Conservation (phyloP, 2,329 filamentous ascomycete genomes). For the Stagonosporopsis cucurbitacearum region DNA sequence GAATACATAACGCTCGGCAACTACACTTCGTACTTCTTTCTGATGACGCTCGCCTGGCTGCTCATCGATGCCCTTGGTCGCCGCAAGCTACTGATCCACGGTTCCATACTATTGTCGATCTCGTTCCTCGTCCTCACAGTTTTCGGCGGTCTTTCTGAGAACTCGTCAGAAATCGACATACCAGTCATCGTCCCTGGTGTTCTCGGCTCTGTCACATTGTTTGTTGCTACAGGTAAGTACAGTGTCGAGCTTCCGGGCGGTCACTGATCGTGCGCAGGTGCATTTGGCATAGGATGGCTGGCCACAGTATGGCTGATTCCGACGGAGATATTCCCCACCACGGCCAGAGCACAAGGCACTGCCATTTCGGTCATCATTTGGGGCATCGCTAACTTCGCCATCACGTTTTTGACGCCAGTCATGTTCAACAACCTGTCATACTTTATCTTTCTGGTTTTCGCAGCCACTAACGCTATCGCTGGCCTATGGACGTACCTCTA, state of each 20-base stretch:
- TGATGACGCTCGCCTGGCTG: slow-evolving; percentile 68
- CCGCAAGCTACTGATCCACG: slow-evolving; percentile 60
- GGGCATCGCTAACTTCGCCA: slow-evolving; percentile 64
- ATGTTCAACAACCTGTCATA: slow-evolving; percentile 67
- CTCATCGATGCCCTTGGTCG: slow-evolving; percentile 64
- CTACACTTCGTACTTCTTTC: slow-evolving; percentile 65
- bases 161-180: slow-evolving; percentile 48
- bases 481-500: slow-evolving; percentile 62
- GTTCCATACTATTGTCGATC: slow-evolving; percentile 56
- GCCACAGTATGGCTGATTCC: slow-evolving; percentile 66
- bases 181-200: slow-evolving; percentile 55
- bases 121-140: slow-evolving; percentile 61
- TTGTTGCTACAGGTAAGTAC: slow-evolving; percentile 57
- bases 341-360: slow-evolving; percentile 61
- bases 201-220: slow-evolving; percentile 60
- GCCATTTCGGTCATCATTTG: slow-evolving; percentile 63
- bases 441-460: slow-evolving; percentile 65
- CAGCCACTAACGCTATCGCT: slow-evolving; percentile 61
- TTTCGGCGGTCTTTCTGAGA: slow-evolving; percentile 58
- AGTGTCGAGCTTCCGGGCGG: too few relatives aligned
- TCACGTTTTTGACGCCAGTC: slow-evolving; percentile 64
- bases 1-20: slow-evolving; percentile 67
- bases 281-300: slow-evolving; percentile 67
- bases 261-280: slow-evolving; percentile 41
- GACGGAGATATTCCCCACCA: slow-evolving; percentile 64